A percentile compares a stretch with the other conserved stretches of the same genome.
Evolutionary conservation across 306 rosid species (phyloP).

Genomic region (Oemleria cerasiformis): DNA sequence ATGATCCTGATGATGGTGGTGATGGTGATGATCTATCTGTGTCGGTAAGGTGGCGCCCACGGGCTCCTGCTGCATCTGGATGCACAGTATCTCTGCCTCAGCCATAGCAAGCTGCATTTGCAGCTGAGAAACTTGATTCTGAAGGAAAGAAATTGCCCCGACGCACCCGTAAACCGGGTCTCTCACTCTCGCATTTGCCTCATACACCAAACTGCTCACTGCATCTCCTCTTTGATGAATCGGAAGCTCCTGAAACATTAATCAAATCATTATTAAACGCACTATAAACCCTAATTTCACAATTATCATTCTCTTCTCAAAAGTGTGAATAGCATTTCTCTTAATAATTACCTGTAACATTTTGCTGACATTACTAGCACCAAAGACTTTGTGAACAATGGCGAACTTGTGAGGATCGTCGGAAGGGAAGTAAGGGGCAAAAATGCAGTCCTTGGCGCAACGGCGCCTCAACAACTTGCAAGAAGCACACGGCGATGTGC

Average conservation of each 20-base stretch:
- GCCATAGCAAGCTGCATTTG: conserved; percentile 75
- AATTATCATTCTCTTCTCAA: neutral
- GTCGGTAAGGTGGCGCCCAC: conserved; percentile 11
- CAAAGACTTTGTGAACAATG: conserved; percentile 84
- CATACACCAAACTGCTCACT: conserved; percentile 67
- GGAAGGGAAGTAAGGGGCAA: conserved; percentile 77
- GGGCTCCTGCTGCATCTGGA: conserved; percentile 69
- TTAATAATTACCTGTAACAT: conserved; percentile 55
- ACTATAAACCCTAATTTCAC: neutral
- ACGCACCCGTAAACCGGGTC: conserved; percentile 87
- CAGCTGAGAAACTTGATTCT: conserved; percentile 64
- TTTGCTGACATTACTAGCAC: conserved; percentile 86
- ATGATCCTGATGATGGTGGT: conserved; percentile 22
- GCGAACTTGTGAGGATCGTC: conserved; percentile 74
- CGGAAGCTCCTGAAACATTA: conserved; percentile 52
- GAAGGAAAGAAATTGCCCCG: conserved; percentile 75
- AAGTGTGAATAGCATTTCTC: neutral
- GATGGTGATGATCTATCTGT: conserved; percentile 16
- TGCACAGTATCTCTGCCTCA: conserved; percentile 65
- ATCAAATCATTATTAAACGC: neutral
- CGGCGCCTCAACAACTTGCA: conserved; percentile 85
- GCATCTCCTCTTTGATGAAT: conserved; percentile 74
- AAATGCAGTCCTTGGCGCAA: conserved; percentile 69
- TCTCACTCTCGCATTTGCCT: conserved; percentile 75
- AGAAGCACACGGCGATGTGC: conserved; percentile 77